A percentile compares a stretch with the other conserved stretches of the same genome.
These are phyloP conservation scores for Naematelia encephala DNA, from an alignment of 768 basidiomycete species.

Conservation along the genomic window DNA sequence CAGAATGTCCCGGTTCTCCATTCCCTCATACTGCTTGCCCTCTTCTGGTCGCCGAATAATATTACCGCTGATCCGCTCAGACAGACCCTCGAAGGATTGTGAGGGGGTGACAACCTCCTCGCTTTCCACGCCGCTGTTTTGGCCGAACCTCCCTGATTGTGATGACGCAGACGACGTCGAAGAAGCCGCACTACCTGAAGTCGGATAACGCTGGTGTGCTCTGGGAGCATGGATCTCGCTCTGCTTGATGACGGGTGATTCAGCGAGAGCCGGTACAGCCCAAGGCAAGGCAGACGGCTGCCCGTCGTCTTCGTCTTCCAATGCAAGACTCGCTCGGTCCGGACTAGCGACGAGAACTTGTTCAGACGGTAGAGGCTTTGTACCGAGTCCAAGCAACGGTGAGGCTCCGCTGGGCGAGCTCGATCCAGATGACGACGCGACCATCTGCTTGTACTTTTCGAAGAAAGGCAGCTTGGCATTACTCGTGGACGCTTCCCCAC, in stretches of 20 bases:
- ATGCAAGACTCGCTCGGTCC: slow-evolving; percentile 14
- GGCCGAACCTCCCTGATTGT: slow-evolving; percentile 23
- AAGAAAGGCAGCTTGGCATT: slow-evolving; percentile 30
- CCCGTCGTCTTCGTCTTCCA: slow-evolving; percentile 26
- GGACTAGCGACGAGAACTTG: slow-evolving; percentile 18
- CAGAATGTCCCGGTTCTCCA: slow-evolving; percentile 18
- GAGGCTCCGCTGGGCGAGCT: slow-evolving; percentile 8
- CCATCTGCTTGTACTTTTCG: slow-evolving; percentile 38
- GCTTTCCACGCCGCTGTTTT: slow-evolving; percentile 22
- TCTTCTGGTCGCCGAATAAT: not conserved
- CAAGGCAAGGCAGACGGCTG: slow-evolving; percentile 41
- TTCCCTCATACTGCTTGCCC: slow-evolving; percentile 2
- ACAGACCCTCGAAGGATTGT: slow-evolving; percentile 38
- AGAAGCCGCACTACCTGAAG: slow-evolving; percentile 22
- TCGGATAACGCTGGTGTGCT: slow-evolving; percentile 19
- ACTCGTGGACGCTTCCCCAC: slow-evolving; percentile 9
- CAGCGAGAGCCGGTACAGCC: slow-evolving; percentile 27
- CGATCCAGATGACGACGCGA: slow-evolving; percentile 11
- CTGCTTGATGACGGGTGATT: slow-evolving; percentile 23
- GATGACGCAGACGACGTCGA: slow-evolving; percentile 21
- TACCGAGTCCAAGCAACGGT: slow-evolving; percentile 10
- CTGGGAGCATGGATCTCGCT: not conserved
- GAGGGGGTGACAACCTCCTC: slow-evolving; percentile 44
- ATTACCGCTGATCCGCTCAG: slow-evolving; percentile 15
- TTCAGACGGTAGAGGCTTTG: not conserved